Conservation (phyloP, 2,329 filamentous ascomycete genomes). For the Graphilbum fragrans region DNA sequence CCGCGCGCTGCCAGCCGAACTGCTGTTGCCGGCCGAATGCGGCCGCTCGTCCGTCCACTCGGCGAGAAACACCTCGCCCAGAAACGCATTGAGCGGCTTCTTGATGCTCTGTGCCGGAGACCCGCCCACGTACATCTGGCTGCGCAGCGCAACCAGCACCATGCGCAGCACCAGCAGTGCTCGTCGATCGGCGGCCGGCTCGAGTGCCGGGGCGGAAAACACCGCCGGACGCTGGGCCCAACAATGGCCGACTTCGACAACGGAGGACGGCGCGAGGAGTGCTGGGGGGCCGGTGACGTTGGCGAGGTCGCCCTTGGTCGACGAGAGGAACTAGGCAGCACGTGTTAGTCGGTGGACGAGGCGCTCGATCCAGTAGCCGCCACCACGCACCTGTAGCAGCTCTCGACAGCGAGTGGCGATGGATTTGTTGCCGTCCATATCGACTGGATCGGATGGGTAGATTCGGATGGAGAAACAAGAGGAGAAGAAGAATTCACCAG, state of each 20-base stretch:
- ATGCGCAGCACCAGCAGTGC: constrained; percentile 33
- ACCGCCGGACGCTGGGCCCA: constrained; percentile 35
- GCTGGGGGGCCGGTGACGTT: constrained; percentile 39
- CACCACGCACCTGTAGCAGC: constrained; percentile 15
- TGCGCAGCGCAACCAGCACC: constrained; percentile 31
- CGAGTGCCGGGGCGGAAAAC: constrained; percentile 33
- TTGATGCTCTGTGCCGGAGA: constrained; percentile 34
- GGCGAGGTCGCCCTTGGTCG: constrained; percentile 35
- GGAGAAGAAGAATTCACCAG: not conserved
- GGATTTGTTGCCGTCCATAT: constrained; percentile 16
- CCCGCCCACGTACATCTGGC: constrained; percentile 34
- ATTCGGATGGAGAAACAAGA: not conserved
- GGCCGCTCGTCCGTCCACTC: constrained; percentile 16
- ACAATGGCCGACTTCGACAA: constrained; percentile 37
- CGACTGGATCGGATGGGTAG: not conserved
- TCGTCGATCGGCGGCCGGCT: constrained; percentile 27
- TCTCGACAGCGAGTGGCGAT: constrained; percentile 18
- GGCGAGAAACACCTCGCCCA: constrained; percentile 37
- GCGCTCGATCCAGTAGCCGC: too few species aligned
- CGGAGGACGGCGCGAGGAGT: constrained; percentile 34
- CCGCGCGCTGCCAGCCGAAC: constrained; percentile 6
- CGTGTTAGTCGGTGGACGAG: not conserved
- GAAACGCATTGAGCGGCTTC: constrained; percentile 40
- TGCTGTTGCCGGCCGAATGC: constrained; percentile 11
- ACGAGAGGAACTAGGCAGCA: constrained; percentile 19